A percentile compares a stretch with the other conserved stretches of the same genome.
Evolutionary conservation across 2,329 filamentous ascomycete genomes (phyloP).

Genomic region (Hymenoscyphus albidus): DNA sequence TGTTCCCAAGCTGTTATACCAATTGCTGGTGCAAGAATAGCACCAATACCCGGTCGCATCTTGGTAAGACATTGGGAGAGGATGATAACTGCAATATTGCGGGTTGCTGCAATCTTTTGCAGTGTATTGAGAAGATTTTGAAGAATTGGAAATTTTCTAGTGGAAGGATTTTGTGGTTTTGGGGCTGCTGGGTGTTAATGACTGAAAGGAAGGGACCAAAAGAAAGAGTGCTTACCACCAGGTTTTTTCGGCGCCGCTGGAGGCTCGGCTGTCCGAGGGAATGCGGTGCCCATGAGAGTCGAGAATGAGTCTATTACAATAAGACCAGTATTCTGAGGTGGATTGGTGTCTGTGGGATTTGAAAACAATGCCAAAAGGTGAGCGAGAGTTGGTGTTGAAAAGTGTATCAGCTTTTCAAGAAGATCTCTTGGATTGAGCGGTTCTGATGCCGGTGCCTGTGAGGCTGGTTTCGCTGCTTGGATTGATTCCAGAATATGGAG

Average conservation of each 20-base stretch:
- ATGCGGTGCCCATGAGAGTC: slow-evolving; percentile 70
- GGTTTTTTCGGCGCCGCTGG: slow-evolving; percentile 22
- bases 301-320: slow-evolving; percentile 78
- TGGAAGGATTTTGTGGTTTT: slow-evolving; percentile 25
- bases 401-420: slow-evolving; percentile 58
- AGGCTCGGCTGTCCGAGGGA: slow-evolving; percentile 56
- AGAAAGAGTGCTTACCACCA: slow-evolving; percentile 22
- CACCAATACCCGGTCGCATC: slow-evolving; percentile 62
- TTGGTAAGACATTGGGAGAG: slow-evolving; percentile 80
- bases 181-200: slow-evolving; percentile 1
- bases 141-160: slow-evolving; percentile 41
- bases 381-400: slow-evolving; percentile 54
- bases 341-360: slow-evolving; percentile 59
- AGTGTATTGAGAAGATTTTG: slow-evolving; percentile 66
- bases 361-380: slow-evolving; percentile 70
- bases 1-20: slow-evolving; percentile 77
- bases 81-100: slow-evolving; percentile 69
- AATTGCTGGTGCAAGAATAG: slow-evolving; percentile 71
- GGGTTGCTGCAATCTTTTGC: slow-evolving; percentile 69
- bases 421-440: slow-evolving; percentile 30
- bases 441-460: slow-evolving; percentile 11
- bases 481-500: slow-evolving; percentile 40
- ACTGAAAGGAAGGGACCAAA: neutral
- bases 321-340: slow-evolving; percentile 60
- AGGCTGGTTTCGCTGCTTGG: slow-evolving; percentile 4